Base-by-base conservation (phyloP, 2,329 filamentous ascomycete genomes). In the Daldinia sp. region DNA sequence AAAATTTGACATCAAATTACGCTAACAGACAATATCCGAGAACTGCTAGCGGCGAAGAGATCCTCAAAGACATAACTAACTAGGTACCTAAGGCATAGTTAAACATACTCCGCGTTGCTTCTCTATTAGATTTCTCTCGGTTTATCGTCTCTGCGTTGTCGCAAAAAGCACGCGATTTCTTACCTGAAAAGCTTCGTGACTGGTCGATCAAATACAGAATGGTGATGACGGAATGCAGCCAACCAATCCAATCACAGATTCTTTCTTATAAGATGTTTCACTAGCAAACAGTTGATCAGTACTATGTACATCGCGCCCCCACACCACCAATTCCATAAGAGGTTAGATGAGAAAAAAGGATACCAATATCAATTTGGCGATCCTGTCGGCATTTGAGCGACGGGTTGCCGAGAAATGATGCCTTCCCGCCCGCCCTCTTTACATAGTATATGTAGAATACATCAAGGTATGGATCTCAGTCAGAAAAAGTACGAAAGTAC, bases 381-480 rank as follows among this genome's bases (percentile, higher is more conserved):
- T 59, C 64, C 63, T 71, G 64, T 68, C 71, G 71, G 71, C 69
- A 73, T 70, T 73, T 73, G 67, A 60, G 57, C 66, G 61, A 63
- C 51, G 50, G 32, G 49, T 43, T 60, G 41, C 49, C 57, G 34
- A 43, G n/a, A 27, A 57, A 60, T 45, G 48, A 47, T 10, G 39
- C 19, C 53, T 55, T 45, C 41, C 50, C 49, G 19, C 37, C 58
- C 51, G 37, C 48, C 34, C 45, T 23, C 29, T 27, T 58, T 51
- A 43, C 21, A 29, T 32, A 13, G 9, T n/a, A n/a, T n/a, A n/a
- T n/a, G n/a, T 23, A 43, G n/a, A 43, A 13, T 25, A 3, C 11
- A 21, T 43, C 34, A n/a, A 10, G 39, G 5, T 3, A 10, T 47
- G 23, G 41, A 17, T 17, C 15, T 49, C 32, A 35, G 30, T 64